Evolutionary conservation across 352 stramenopile genomes (phyloP).

Genomic region (Pythium folliculosum): DNA sequence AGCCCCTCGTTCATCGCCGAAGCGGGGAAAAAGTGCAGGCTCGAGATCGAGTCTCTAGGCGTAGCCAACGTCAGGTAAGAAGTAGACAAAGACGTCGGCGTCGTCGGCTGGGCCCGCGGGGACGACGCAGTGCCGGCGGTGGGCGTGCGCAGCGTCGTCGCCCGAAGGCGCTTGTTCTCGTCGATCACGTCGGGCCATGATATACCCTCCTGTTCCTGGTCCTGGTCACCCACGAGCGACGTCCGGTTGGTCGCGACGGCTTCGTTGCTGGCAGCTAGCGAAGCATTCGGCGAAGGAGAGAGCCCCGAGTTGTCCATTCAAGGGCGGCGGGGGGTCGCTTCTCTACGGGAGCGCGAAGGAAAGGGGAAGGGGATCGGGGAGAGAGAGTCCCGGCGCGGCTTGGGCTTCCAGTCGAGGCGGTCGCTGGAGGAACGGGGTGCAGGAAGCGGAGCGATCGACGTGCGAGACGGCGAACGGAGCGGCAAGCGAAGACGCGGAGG

Average conservation of each 20-base stretch:
- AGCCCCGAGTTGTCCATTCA: slow-evolving; percentile 34
- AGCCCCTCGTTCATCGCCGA: slow-evolving; percentile 22
- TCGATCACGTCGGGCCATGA: slow-evolving; percentile 20
- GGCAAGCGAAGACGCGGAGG: background rate
- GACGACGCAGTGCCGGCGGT: slow-evolving; percentile 13
- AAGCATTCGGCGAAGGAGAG: slow-evolving; percentile 25
- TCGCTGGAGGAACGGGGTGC: background rate
- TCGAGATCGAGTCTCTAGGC: slow-evolving; percentile 50
- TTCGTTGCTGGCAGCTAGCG: slow-evolving; percentile 27
- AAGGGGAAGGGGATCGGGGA: background rate
- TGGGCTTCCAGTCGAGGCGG: no score
- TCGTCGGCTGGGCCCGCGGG: slow-evolving; percentile 24
- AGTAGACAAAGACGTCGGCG: slow-evolving; percentile 52
- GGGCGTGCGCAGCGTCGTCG: slow-evolving; percentile 25
- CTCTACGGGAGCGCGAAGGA: background rate
- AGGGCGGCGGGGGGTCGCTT: slow-evolving; percentile 19
- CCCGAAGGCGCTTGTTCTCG: slow-evolving; percentile 17
- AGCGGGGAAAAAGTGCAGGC: slow-evolving; percentile 32
- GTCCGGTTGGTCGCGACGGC: slow-evolving; percentile 30
- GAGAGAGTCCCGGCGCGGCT: no score
- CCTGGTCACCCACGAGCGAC: slow-evolving; percentile 15
- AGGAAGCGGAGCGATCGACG: background rate
- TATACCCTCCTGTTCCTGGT: slow-evolving; percentile 36
- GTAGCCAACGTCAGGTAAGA: slow-evolving; percentile 64
- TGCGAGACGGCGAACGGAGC: background rate